phyloP scores from a whole-genome alignment of 1,139 yeast species.

The Oligophagozyma castellii region DNA sequence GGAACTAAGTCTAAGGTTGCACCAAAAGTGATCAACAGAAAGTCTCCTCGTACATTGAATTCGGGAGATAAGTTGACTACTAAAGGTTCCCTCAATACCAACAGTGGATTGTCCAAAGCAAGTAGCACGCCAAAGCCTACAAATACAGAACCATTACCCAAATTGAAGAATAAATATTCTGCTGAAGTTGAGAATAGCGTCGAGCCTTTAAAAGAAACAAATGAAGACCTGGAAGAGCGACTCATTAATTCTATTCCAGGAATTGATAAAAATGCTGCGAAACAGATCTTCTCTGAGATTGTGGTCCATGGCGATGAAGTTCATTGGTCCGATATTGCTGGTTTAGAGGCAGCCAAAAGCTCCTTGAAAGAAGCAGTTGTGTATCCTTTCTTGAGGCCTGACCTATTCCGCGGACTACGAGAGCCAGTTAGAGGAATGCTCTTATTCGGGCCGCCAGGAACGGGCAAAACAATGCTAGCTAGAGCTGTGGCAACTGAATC shows the following conservation, averaged over 20 bases:
- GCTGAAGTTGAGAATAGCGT: slow-evolving; percentile 10
- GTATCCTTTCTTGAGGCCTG: slow-evolving; percentile 90
- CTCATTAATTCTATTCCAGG: slow-evolving; percentile 28
- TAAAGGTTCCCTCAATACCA: too few species aligned
- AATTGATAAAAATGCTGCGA: slow-evolving; percentile 56
- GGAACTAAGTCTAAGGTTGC: too few species aligned
- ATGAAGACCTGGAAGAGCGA: slow-evolving; percentile 26
- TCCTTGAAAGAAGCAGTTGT: slow-evolving; percentile 93
- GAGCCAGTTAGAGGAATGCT: slow-evolving; percentile 97
- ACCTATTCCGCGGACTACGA: slow-evolving; percentile 75
- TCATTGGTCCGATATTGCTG: slow-evolving; percentile 95
- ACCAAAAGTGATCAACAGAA: too few species aligned
- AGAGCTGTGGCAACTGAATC: slow-evolving; percentile 97
- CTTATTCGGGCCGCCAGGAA: slow-evolving; percentile 95
- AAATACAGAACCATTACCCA: slow-evolving; percentile 9
- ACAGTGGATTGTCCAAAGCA: too few species aligned
- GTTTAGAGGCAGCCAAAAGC: slow-evolving; percentile 76
- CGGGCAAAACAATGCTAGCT: slow-evolving; percentile 96
- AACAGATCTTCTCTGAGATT: slow-evolving; percentile 80
- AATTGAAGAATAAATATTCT: slow-evolving; percentile 20
- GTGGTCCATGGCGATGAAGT: slow-evolving; percentile 93
- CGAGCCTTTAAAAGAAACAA: too few species aligned
- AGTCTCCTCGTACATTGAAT: too few species aligned
- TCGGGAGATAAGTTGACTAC: too few species aligned
- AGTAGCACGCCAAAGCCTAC: too few species aligned